Base-by-base conservation (phyloP, 2,329 filamentous ascomycete species). In the Trichoderma sp. region DNA sequence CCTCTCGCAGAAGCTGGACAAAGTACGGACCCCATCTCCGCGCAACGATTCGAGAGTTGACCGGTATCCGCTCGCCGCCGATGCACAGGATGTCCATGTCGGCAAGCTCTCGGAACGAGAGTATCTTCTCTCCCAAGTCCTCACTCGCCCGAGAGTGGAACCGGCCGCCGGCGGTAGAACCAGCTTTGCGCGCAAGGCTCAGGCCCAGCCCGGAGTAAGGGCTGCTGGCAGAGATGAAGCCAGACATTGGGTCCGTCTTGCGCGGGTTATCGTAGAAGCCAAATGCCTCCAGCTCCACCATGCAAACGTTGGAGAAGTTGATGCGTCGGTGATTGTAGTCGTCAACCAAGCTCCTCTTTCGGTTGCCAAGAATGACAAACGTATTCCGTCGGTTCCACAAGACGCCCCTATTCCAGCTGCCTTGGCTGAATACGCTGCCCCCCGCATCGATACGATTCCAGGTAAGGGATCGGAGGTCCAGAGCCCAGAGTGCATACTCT, bases 271-370 rank as follows among this genome's bases (percentile, higher is more conserved):
- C 94, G 77, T 97, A 98, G 52, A 99, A 89, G 1, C 95, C 95
- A 81, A 98, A 99, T 0, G 95, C 94, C 77, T 99, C 95, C 12
- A 99, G 84, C 78, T 99, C 95, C 9, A 99, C 94, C 85, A 98
- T 91, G 78, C 95, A 98, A 32, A 98, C 89, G 75, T 99, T 96
- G 10, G 92, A 92, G 77, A 98, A 99, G 79, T 99, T 99, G 79
- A 99, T 96, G 29, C 95, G 90, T 12, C 95, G 91, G 75, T 98
- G 95, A 76, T 98, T 98, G 79, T 99, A 99, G 78, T 99, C 95
- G 73, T 99, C 94, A 0, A 98, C 94, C 35, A 99, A 84, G 72
- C 92, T 97, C 70, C 95, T 86, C 79, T 97, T 97, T 42, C 95
- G 88, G 78, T 97, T 96, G 56, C 95, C 95, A 42, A 99, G 84